phyloP scores from a whole-genome alignment of 192 early-diverging fungal genomes.

The Coemansia sp. region DNA sequence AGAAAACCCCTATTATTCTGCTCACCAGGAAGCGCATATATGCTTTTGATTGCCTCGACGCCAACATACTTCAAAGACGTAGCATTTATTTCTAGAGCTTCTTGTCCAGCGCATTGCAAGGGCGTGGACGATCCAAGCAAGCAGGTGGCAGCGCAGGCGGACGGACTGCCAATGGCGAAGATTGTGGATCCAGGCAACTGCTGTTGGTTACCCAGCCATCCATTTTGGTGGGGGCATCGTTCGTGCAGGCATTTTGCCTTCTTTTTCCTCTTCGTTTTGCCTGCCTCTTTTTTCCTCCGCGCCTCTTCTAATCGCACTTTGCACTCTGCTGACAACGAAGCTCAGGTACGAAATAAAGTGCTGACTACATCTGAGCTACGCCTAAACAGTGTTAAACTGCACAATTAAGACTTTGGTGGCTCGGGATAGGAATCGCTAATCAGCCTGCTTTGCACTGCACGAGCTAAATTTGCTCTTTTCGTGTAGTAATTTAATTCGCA shows the following conservation, averaged over 20 bases:
- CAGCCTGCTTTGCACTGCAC: neutral
- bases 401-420: neutral
- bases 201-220: neutral
- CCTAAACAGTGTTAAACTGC: neutral
- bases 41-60: too few species aligned
- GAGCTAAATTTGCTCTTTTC: neutral
- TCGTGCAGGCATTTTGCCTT: neutral
- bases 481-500: slow-evolving; percentile 31
- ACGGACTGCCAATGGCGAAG: neutral
- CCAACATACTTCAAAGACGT: too few species aligned
- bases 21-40: too few species aligned
- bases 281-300: neutral
- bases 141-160: neutral
- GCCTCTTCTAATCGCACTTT: neutral
- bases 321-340: neutral
- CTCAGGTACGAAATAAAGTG: neutral
- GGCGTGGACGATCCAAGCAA: neutral
- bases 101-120: too few species aligned
- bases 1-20: neutral
- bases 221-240: neutral
- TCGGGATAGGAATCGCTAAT: neutral
- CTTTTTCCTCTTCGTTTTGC: neutral
- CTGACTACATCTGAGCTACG: neutral
- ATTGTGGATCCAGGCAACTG: neutral
- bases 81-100: too few species aligned